These are phyloP conservation scores for Oryza longistaminata DNA, from an alignment of 176 grass and related monocot species.

Conservation along the genomic window DNA sequence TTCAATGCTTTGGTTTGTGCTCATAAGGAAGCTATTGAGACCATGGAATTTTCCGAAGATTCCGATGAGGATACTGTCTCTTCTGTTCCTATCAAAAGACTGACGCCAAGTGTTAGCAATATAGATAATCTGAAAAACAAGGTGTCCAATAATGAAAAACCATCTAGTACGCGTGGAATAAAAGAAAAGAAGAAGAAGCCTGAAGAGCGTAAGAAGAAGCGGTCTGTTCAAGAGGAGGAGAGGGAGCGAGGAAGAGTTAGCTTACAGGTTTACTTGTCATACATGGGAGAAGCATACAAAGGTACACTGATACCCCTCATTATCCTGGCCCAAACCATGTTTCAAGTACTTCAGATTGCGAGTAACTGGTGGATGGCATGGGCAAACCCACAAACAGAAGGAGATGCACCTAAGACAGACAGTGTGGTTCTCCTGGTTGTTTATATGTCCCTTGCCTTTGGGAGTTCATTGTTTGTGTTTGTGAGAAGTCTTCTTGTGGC, in stretches of 20 bases:
- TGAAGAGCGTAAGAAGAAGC: conserved; percentile 54
- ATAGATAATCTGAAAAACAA: conserved; percentile 79
- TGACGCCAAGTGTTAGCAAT: conserved; percentile 73
- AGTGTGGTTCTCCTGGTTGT: conserved; percentile 76
- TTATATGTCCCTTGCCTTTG: conserved; percentile 97
- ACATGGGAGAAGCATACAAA: conserved; percentile 94
- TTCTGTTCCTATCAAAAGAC: conserved; percentile 59
- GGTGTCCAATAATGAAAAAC: conserved; percentile 56
- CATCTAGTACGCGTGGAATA: conserved; percentile 64
- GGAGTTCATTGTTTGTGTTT: conserved; percentile 96
- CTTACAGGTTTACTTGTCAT: conserved; percentile 92
- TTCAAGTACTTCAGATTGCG: conserved; percentile 97
- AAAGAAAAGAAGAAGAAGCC: conserved; percentile 52
- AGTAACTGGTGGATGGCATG: conserved; percentile 99
- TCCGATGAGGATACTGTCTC: conserved; percentile 50
- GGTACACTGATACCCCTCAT: conserved; percentile 90
- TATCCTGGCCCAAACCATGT: conserved; percentile 74
- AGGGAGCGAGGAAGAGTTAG: conserved; percentile 88
- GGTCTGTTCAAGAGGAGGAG: conserved; percentile 81
- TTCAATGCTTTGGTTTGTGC: conserved; percentile 86
- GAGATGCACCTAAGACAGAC: conserved; percentile 76
- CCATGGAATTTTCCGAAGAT: conserved; percentile 81
- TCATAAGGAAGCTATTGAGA: conserved; percentile 91
- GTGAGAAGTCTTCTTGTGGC: conserved; percentile 94
- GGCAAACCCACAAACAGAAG: conserved; percentile 91